A percentile compares a stretch with the other conserved stretches of the same genome.
Evolutionary conservation across 345 rosid genomes (phyloP).

Genomic region (Passiflora organensis): DNA sequence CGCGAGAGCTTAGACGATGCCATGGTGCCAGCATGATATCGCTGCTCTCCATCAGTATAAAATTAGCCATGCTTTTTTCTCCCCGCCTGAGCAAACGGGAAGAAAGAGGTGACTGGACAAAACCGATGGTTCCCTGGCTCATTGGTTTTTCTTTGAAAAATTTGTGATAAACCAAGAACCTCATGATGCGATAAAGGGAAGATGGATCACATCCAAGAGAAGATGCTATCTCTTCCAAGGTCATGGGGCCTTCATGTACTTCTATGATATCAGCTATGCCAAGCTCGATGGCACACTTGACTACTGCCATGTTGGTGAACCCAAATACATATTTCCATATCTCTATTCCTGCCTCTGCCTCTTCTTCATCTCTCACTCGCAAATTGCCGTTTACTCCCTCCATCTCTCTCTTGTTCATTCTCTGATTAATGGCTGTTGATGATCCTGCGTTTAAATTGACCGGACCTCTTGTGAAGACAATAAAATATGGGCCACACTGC

Average conservation of each 20-base stretch:
- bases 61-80: slow-evolving; percentile 38
- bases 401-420: slow-evolving; percentile 1
- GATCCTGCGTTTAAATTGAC: not conserved
- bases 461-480: not conserved
- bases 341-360: slow-evolving; percentile 40
- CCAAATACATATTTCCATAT: slow-evolving; percentile 56
- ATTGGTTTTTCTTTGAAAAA: slow-evolving; percentile 39
- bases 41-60: slow-evolving; percentile 39
- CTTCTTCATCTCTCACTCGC: slow-evolving; percentile 11
- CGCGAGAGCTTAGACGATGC: slow-evolving; percentile 42
- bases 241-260: slow-evolving; percentile 36
- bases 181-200: slow-evolving; percentile 51
- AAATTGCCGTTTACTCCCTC: not conserved
- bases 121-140: slow-evolving; percentile 22
- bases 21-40: slow-evolving; percentile 56
- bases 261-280: slow-evolving; percentile 61
- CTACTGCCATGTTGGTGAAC: slow-evolving; percentile 46
- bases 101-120: slow-evolving; percentile 51
- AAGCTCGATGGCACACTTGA: slow-evolving; percentile 75
- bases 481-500: too few species aligned
- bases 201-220: slow-evolving; percentile 43
- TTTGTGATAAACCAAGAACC: slow-evolving; percentile 48
- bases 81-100: slow-evolving; percentile 38
- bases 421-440: not conserved
- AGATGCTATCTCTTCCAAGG: slow-evolving; percentile 48